Evolutionary conservation across 2,329 filamentous ascomycete genomes (phyloP).

Genomic region (Coniochaeta hoffmannii): DNA sequence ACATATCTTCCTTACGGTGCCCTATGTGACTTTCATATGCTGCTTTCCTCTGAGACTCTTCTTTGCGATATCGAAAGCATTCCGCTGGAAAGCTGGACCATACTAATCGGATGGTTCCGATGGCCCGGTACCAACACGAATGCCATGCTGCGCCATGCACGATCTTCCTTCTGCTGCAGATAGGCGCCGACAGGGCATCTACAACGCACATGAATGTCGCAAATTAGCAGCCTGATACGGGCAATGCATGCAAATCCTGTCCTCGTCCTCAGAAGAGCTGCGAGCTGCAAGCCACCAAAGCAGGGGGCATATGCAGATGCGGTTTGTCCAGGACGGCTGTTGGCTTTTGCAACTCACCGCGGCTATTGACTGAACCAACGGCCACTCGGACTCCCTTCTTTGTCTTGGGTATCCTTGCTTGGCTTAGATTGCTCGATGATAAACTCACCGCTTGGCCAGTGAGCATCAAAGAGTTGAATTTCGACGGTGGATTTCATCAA

Average conservation of each 20-base stretch:
- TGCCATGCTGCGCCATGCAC: not conserved
- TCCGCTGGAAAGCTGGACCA: no score
- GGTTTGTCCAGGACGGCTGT: not conserved
- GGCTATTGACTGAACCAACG: not conserved
- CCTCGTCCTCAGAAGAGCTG: not conserved
- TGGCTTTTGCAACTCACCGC: not conserved
- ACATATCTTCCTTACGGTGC: no score
- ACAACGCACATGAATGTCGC: not conserved
- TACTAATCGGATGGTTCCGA: no score
- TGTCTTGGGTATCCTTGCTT: not conserved
- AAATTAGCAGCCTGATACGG: not conserved
- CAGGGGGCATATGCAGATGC: not conserved
- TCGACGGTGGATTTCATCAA: not conserved
- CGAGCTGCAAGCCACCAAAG: not conserved
- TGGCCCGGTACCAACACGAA: no score
- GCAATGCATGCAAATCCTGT: not conserved
- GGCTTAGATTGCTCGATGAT: not conserved
- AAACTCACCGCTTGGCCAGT: not conserved
- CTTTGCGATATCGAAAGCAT: no score
- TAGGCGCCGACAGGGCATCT: not conserved
- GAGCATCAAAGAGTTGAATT: not conserved
- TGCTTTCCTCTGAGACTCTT: no score
- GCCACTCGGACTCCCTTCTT: not conserved
- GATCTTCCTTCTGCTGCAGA: not conserved
- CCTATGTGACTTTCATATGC: no score